These are phyloP conservation scores for Ceratocystis destructans DNA, from an alignment of 2,329 filamentous ascomycete species.

Conservation along the genomic window DNA sequence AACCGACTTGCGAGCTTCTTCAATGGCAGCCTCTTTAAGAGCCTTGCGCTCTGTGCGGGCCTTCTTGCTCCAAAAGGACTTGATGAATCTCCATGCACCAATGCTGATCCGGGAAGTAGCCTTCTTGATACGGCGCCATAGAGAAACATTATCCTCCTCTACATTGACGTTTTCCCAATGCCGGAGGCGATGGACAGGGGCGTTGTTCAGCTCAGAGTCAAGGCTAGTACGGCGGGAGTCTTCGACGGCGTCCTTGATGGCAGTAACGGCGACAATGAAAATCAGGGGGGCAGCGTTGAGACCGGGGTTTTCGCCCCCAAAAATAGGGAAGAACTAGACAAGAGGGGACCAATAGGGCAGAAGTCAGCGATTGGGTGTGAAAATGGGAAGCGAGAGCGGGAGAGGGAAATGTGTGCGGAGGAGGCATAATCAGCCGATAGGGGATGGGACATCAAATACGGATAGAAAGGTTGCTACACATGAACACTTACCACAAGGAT, in stretches of 20 bases:
- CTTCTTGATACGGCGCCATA: constrained; percentile 87
- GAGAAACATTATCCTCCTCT: constrained; percentile 67
- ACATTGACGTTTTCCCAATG: constrained; percentile 92
- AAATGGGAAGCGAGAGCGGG: constrained; percentile 9
- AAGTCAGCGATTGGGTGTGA: constrained; percentile 6
- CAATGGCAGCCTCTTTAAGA: constrained; percentile 31
- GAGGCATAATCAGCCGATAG: neutral
- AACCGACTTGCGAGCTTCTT: constrained; percentile 49
- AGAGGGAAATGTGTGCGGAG: neutral
- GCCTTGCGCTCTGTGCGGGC: constrained; percentile 36
- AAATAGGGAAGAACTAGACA: constrained; percentile 81
- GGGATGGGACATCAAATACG: neutral
- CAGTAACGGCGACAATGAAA: constrained; percentile 75
- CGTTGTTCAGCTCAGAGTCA: constrained; percentile 91
- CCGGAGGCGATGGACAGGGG: constrained; percentile 75
- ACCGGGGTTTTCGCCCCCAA: constrained; percentile 80
- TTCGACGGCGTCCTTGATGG: constrained; percentile 89
- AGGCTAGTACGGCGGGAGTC: constrained; percentile 85
- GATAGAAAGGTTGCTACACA: too few species aligned
- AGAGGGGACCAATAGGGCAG: constrained; percentile 16
- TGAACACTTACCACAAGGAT: constrained; percentile 66
- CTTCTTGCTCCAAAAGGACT: constrained; percentile 39
- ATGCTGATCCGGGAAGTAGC: constrained; percentile 51
- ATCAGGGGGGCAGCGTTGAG: constrained; percentile 85
- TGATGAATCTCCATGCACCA: constrained; percentile 37